A percentile compares a stretch with the other conserved stretches of the same genome.
phyloP scores from a whole-genome alignment of 306 rosid genomes.

The Cyclanthera cordifolia region DNA sequence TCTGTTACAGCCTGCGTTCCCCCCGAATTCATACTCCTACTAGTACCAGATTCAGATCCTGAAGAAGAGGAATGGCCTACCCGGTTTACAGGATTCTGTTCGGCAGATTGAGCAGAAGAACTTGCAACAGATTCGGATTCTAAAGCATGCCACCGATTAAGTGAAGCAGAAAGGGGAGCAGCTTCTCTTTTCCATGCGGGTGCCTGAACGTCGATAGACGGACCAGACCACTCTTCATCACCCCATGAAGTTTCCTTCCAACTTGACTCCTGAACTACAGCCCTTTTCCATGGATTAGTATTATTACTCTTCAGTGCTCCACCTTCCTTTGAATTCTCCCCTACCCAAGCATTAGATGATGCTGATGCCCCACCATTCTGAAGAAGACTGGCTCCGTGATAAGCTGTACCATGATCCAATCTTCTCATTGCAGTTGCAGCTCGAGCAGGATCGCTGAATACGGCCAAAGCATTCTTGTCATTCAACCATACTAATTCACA shows the following conservation, averaged over 20 bases:
- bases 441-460: conserved; percentile 76
- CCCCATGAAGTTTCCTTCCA: conserved; percentile 52
- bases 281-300: conserved; percentile 64
- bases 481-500: conserved; percentile 94
- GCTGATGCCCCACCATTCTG: conserved; percentile 28
- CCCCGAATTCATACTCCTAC: conserved; percentile 18
- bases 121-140: conserved; percentile 37
- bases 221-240: conserved; percentile 28
- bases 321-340: conserved; percentile 37
- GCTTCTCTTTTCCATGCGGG: conserved; percentile 65
- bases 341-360: conserved; percentile 60
- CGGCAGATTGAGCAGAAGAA: conserved; percentile 25
- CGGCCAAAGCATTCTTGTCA: conserved; percentile 86
- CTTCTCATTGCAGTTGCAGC: conserved; percentile 98
- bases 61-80: conserved; percentile 8
- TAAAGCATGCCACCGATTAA: conserved; percentile 60
- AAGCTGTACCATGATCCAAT: conserved; percentile 72
- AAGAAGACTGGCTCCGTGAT: conserved; percentile 58
- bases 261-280: conserved; percentile 41
- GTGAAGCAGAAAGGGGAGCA: conserved; percentile 44
- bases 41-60: conserved; percentile 19
- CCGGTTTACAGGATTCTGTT: conserved; percentile 20
- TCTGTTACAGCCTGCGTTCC: conserved; percentile 22
- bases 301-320: conserved; percentile 23
- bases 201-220: conserved; percentile 38